A percentile compares a stretch with the other conserved stretches of the same genome.
These are phyloP conservation scores for Ceriops tagal DNA, from an alignment of 345 rosid genomes.

Conservation along the genomic window DNA sequence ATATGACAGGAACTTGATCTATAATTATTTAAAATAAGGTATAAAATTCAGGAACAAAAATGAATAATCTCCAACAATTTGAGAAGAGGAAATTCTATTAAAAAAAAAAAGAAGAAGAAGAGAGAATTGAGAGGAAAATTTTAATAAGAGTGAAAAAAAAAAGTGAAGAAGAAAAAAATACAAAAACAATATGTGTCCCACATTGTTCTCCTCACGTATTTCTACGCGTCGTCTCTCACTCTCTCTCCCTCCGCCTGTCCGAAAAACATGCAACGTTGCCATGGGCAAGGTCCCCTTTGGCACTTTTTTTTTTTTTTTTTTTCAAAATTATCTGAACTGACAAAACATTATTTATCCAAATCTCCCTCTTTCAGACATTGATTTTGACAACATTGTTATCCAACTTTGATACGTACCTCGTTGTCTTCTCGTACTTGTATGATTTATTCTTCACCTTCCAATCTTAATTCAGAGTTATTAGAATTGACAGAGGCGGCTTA, in stretches of 20 bases:
- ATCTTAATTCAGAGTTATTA: background rate
- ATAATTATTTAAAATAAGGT: too few species aligned
- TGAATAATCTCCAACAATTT: too few species aligned
- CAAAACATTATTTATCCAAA: background rate
- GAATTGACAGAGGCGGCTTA: background rate
- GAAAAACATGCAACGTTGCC: slow-evolving; percentile 10
- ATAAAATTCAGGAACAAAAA: too few species aligned
- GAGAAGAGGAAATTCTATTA: too few species aligned
- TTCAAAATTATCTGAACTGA: background rate
- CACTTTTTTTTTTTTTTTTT: background rate
- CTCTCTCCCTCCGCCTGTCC: background rate
- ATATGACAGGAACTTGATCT: too few species aligned
- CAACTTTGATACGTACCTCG: too few species aligned
- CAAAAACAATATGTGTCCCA: slow-evolving; percentile 8
- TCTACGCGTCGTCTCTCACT: background rate
- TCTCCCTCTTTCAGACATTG: too few species aligned
- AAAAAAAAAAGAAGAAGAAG: too few species aligned
- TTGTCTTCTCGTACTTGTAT: too few species aligned
- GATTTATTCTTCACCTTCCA: background rate
- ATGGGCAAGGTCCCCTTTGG: too few species aligned
- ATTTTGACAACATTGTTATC: too few species aligned
- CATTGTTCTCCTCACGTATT: slow-evolving; percentile 1
- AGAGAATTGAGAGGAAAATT: too few species aligned
- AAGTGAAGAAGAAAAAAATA: background rate
- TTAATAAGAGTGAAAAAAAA: background rate